These are phyloP conservation scores for Ascochyta pisi DNA, from an alignment of 2,329 filamentous ascomycete species.

Conservation along the genomic window DNA sequence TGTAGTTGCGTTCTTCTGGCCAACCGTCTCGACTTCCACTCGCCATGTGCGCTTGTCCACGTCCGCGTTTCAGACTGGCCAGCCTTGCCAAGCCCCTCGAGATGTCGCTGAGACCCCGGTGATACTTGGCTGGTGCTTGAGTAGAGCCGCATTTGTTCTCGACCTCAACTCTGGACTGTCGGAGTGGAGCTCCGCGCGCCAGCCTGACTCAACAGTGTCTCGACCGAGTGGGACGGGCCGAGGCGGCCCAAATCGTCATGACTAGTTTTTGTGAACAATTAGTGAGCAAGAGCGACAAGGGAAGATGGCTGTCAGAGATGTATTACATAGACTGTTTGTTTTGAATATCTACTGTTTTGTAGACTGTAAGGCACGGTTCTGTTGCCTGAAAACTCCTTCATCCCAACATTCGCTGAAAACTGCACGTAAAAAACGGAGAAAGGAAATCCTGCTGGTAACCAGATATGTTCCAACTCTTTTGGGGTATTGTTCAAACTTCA, in stretches of 20 bases:
- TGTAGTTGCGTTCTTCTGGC: not conserved
- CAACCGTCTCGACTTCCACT: constrained; percentile 9
- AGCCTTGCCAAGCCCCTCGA: constrained; percentile 25
- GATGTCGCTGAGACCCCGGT: constrained; percentile 29
- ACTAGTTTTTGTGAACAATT: not conserved
- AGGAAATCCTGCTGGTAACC: not conserved
- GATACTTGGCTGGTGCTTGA: constrained; percentile 29
- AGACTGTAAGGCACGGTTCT: constrained; percentile 1
- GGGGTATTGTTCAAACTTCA: constrained; percentile 37
- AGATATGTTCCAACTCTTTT: not conserved
- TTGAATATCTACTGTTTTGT: constrained; percentile 2
- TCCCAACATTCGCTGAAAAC: constrained; percentile 11
- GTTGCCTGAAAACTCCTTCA: constrained; percentile 3
- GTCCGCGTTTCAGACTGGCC: constrained; percentile 8
- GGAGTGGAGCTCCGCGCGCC: constrained; percentile 7
- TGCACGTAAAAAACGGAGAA: constrained; percentile 5
- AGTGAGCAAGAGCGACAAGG: not conserved
- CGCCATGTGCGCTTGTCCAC: constrained; percentile 2
- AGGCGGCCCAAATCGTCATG: not conserved
- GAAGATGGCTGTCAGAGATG: not conserved
- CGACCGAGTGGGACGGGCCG: constrained; percentile 9
- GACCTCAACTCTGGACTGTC: not conserved
- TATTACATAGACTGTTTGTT: constrained; percentile 2
- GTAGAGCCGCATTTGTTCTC: constrained; percentile 2
- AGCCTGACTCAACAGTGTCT: not conserved